phyloP scores from a whole-genome alignment of 2,329 filamentous ascomycete genomes.

The Cryphonectria nitschkei region DNA sequence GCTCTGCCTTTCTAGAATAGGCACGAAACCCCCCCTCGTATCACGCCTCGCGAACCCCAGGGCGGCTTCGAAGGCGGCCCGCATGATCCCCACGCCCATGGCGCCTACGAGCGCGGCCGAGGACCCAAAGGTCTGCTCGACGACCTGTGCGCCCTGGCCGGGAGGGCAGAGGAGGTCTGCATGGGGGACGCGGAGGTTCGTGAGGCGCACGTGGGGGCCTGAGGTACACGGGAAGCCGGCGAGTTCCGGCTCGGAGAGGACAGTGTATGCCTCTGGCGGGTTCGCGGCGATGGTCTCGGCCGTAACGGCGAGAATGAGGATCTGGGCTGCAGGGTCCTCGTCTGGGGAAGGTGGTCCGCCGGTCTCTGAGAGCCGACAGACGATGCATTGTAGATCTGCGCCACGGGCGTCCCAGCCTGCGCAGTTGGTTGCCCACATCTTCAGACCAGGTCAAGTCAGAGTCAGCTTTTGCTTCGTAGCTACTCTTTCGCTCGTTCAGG shows the following conservation, averaged over 20 bases:
- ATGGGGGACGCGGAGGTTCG: constrained; percentile 50
- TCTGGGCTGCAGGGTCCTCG: constrained; percentile 27
- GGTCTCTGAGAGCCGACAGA: constrained; percentile 17
- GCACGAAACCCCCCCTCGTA: constrained; percentile 47
- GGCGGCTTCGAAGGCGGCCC: constrained; percentile 55
- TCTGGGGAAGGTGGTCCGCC: not conserved
- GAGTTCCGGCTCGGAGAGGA: constrained; percentile 50
- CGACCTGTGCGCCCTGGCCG: constrained; percentile 47
- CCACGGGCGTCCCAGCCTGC: constrained; percentile 24
- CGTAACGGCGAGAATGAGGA: constrained; percentile 56
- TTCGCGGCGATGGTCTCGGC: constrained; percentile 51
- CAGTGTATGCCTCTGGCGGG: constrained; percentile 44
- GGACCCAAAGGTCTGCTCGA: constrained; percentile 47
- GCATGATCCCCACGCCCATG: constrained; percentile 58
- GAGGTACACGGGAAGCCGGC: constrained; percentile 52
- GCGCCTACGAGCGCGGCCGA: constrained; percentile 56
- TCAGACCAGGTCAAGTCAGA: not conserved
- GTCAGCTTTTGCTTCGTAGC: not conserved
- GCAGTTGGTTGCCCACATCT: constrained; percentile 28
- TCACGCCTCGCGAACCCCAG: constrained; percentile 53
- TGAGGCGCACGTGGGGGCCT: constrained; percentile 53
- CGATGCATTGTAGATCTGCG: constrained; percentile 25
- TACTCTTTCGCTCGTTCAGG: too few species aligned
- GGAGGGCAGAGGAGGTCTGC: constrained; percentile 51
- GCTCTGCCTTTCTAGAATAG: constrained; percentile 52